These are phyloP conservation scores for Cryptosporidium muris DNA, from an alignment of 169 alveolate genomes.

Conservation along the genomic window DNA sequence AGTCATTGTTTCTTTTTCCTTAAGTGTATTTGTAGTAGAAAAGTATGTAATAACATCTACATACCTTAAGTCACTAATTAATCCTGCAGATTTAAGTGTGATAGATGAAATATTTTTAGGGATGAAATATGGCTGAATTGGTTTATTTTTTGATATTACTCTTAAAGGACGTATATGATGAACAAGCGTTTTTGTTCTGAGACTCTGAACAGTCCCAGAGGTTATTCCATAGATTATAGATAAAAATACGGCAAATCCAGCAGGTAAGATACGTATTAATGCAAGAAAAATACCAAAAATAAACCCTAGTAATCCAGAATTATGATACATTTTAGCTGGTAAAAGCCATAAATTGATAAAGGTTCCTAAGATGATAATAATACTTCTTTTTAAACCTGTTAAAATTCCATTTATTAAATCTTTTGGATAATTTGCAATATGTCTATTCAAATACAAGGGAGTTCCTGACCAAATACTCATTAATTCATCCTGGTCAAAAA, in stretches of 20 bases:
- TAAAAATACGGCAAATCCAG: slow-evolving; percentile 38
- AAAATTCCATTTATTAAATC: slow-evolving; percentile 36
- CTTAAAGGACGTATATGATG: slow-evolving; percentile 28
- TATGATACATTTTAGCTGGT: slow-evolving; percentile 17
- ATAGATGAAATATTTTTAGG: slow-evolving; percentile 24
- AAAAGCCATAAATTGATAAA: slow-evolving; percentile 44
- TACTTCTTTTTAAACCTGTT: slow-evolving; percentile 25
- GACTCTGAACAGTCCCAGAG: slow-evolving; percentile 48
- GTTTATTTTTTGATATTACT: slow-evolving; percentile 12
- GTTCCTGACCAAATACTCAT: slow-evolving; percentile 52
- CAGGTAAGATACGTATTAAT: slow-evolving; percentile 32
- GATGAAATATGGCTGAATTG: slow-evolving; percentile 31
- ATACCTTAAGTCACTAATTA: slow-evolving; percentile 15
- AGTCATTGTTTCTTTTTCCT: neutral
- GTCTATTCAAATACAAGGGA: slow-evolving; percentile 33
- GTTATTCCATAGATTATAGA: slow-evolving; percentile 43
- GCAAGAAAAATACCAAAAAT: slow-evolving; percentile 21
- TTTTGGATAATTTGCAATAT: slow-evolving; percentile 54
- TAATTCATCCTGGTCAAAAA: slow-evolving; percentile 34
- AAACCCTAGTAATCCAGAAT: slow-evolving; percentile 11
- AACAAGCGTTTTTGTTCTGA: slow-evolving; percentile 18
- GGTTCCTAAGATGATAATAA: slow-evolving; percentile 26
- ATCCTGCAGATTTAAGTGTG: slow-evolving; percentile 7
- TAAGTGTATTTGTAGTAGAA: neutral
- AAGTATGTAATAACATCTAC: slow-evolving; percentile 19